These are phyloP conservation scores for Hericium erinaceus DNA, from an alignment of 768 basidiomycete species.

Conservation along the genomic window DNA sequence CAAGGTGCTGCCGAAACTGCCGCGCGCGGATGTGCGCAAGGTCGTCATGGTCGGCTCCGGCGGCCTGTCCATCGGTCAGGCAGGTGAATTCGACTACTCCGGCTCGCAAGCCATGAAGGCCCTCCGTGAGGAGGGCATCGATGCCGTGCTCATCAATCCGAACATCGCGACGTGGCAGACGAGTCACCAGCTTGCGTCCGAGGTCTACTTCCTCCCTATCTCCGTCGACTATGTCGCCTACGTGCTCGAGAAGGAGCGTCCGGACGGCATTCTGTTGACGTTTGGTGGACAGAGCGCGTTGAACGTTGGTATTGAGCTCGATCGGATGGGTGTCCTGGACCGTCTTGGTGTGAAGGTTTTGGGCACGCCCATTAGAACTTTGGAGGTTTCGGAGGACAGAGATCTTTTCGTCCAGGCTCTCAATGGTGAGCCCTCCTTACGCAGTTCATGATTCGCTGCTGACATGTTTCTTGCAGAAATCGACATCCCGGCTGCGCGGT, in stretches of 20 bases:
- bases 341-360: slow-evolving; percentile 82
- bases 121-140: slow-evolving; percentile 88
- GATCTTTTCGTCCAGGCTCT: slow-evolving; percentile 91
- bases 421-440: slow-evolving; percentile 93
- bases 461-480: slow-evolving; percentile 64
- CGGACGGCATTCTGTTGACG: slow-evolving; percentile 93
- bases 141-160: slow-evolving; percentile 93
- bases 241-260: slow-evolving; percentile 95
- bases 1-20: slow-evolving; percentile 85
- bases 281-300: slow-evolving; percentile 67
- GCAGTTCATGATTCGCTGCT: slow-evolving; percentile 77
- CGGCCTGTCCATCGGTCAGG: slow-evolving; percentile 94
- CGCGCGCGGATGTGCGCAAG: slow-evolving; percentile 85
- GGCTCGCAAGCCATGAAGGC: slow-evolving; percentile 99
- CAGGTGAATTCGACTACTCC: slow-evolving; percentile 99
- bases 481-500: slow-evolving; percentile 2
- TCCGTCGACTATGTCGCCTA: slow-evolving; percentile 98
- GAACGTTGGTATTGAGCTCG: slow-evolving; percentile 1
- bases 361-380: slow-evolving; percentile 94
- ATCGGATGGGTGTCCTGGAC: slow-evolving; percentile 7
- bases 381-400: slow-evolving; percentile 95
- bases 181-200: slow-evolving; percentile 90
- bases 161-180: slow-evolving; percentile 99
- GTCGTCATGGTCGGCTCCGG: slow-evolving; percentile 96
- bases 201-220: slow-evolving; percentile 96